phyloP scores from a whole-genome alignment of 768 basidiomycete species.

The Lentinus brumalis region DNA sequence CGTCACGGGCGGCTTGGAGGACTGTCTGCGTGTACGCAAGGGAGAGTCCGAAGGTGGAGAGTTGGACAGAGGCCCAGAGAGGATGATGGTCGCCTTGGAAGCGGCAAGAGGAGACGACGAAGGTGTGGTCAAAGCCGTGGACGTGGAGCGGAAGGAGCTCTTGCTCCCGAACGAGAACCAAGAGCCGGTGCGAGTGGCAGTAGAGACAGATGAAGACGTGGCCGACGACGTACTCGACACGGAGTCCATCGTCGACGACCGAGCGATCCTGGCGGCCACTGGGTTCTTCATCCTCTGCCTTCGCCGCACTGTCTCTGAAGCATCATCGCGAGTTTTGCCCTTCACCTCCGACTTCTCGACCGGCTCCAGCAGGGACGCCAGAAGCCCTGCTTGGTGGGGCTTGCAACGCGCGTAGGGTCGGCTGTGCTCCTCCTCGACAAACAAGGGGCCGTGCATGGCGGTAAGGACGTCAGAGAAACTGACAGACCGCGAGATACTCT shows the following conservation, averaged over 20 bases:
- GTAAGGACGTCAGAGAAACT: slow-evolving; percentile 57
- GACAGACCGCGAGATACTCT: slow-evolving; percentile 37
- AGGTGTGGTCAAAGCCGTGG: slow-evolving; percentile 39
- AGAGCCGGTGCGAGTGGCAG: slow-evolving; percentile 40
- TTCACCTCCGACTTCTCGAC: slow-evolving; percentile 40
- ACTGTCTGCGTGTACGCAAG: slow-evolving; percentile 4
- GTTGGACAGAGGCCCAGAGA: not conserved
- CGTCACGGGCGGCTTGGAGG: slow-evolving; percentile 9
- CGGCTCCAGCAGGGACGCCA: slow-evolving; percentile 17
- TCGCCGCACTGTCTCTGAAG: slow-evolving; percentile 14
- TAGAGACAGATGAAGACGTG: slow-evolving; percentile 30
- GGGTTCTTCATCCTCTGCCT: slow-evolving; percentile 5
- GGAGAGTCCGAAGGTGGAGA: slow-evolving; percentile 8
- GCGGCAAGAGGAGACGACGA: slow-evolving; percentile 33
- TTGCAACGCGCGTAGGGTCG: slow-evolving; percentile 7
- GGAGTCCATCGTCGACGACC: slow-evolving; percentile 28
- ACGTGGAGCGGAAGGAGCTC: slow-evolving; percentile 35
- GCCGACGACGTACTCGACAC: slow-evolving; percentile 29
- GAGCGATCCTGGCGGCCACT: slow-evolving; percentile 23
- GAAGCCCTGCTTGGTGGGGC: slow-evolving; percentile 17
- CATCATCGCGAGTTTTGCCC: slow-evolving; percentile 41
- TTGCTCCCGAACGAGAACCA: slow-evolving; percentile 48
- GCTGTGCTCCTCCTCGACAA: slow-evolving; percentile 43
- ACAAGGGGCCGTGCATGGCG: slow-evolving; percentile 62
- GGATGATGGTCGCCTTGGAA: slow-evolving; percentile 11